Conservation (phyloP, 1,284 basidiomycete genomes). For the Rhodotorula sp. region DNA sequence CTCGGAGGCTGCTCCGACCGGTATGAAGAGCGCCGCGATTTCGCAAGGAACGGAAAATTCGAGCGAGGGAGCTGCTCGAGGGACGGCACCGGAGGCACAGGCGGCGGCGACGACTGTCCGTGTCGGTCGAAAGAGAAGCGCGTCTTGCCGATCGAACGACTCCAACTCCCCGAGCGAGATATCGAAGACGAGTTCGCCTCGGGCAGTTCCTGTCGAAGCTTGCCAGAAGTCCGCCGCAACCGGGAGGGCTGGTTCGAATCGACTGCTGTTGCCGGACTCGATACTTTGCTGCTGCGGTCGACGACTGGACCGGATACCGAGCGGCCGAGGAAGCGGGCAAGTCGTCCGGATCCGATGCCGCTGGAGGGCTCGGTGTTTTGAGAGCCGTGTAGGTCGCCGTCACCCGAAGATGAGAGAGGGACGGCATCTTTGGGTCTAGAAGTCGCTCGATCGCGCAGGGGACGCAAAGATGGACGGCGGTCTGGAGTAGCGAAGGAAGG, state of each 20-base stretch:
- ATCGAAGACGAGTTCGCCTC: not conserved
- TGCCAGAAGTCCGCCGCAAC: not conserved
- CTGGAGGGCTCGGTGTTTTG: conserved; percentile 5
- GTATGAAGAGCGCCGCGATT: conserved; percentile 2
- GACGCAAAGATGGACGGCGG: not conserved
- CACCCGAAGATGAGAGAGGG: no score
- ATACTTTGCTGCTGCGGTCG: conserved; percentile 16
- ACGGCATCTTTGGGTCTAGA: not conserved
- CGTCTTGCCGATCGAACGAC: not conserved
- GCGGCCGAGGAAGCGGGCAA: conserved; percentile 27
- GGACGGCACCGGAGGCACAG: not conserved
- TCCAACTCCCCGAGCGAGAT: no score
- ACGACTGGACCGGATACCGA: conserved; percentile 20
- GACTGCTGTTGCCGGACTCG: conserved; percentile 16
- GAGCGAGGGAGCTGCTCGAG: conserved; percentile 5
- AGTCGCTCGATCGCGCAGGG: conserved; percentile 8
- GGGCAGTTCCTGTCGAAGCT: not conserved
- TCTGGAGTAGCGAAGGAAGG: not conserved
- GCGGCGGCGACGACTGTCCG: not conserved
- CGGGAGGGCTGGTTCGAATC: conserved; percentile 13
- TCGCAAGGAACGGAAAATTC: conserved; percentile 11
- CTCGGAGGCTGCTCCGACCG: not conserved
- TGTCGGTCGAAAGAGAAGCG: not conserved
- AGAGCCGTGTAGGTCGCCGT: not conserved
- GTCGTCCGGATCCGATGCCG: conserved; percentile 7